These are phyloP conservation scores for Conringia planisiliqua DNA, from an alignment of 345 rosid species.

Conservation along the genomic window DNA sequence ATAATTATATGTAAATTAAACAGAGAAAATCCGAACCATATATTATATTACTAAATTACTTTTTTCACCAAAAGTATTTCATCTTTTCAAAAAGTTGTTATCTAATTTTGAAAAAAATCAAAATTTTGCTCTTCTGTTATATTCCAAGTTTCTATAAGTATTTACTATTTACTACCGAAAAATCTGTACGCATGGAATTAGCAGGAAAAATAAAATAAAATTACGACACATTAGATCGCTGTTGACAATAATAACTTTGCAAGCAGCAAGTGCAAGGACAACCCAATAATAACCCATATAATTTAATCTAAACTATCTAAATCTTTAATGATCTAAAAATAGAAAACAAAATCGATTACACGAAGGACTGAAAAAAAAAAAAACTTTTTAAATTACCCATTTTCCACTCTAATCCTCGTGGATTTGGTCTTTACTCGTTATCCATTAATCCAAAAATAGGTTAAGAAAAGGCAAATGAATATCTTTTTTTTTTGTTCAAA, in stretches of 20 bases:
- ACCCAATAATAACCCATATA: background rate
- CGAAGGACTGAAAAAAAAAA: background rate
- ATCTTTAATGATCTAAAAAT: background rate
- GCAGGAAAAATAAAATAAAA: background rate
- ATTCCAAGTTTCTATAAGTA: background rate
- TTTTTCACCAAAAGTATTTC: too few species aligned
- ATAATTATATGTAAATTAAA: too few species aligned
- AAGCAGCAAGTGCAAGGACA: background rate
- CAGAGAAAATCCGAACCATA: too few species aligned
- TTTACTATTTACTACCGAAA: background rate
- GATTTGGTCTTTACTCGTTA: constrained; percentile 32
- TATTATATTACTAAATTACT: too few species aligned
- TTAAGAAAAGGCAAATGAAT: constrained; percentile 2
- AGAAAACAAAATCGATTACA: background rate
- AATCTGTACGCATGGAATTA: background rate
- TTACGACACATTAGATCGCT: background rate
- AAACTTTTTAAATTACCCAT: background rate
- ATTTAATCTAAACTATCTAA: background rate
- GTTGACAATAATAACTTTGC: background rate
- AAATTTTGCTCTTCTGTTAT: background rate
- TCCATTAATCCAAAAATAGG: constrained; percentile 32
- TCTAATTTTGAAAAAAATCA: background rate
- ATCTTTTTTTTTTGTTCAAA: background rate
- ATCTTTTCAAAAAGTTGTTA: too few species aligned
- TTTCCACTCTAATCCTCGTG: constrained; percentile 16